A percentile compares a stretch with the other conserved stretches of the same genome.
phyloP scores from a whole-genome alignment of 495 filamentous ascomycete species.

The Cryomyces minteri region DNA sequence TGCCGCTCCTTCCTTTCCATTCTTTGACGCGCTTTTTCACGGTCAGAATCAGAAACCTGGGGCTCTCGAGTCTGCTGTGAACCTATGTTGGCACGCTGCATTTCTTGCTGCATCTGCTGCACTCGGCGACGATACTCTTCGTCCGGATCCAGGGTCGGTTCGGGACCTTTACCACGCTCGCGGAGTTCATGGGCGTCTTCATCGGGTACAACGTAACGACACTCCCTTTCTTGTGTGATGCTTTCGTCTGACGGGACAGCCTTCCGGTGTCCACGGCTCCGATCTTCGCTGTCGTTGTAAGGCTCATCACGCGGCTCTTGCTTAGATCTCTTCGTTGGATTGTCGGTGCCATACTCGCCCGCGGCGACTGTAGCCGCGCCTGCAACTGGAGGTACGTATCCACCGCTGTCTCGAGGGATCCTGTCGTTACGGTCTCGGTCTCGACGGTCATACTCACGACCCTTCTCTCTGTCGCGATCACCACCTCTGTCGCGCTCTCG shows the following conservation, averaged over 20 bases:
- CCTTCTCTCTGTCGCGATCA: conserved; percentile 9
- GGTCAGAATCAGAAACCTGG: background rate
- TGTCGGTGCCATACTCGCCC: no score
- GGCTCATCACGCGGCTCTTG: no score
- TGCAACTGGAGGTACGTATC: no score
- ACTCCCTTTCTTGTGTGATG: background rate
- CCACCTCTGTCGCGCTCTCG: conserved; percentile 3
- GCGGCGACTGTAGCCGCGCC: no score
- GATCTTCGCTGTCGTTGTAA: background rate
- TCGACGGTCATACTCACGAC: background rate
- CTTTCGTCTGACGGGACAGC: no score
- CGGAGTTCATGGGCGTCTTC: background rate
- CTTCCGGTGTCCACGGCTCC: background rate
- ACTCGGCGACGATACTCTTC: conserved; percentile 23
- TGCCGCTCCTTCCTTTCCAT: conserved; percentile 7
- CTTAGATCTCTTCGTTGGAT: no score
- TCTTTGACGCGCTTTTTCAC: conserved; percentile 1
- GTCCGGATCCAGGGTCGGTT: conserved; percentile 12
- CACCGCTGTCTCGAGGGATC: no score
- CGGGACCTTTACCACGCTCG: background rate
- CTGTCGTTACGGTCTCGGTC: no score
- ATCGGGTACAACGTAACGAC: background rate
- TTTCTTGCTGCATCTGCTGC: background rate
- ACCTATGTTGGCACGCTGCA: no score
- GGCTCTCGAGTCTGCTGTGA: no score